Evolutionary conservation across 495 filamentous ascomycete species (phyloP), one percentile per base, ranked within the genome.

Genomic region (Talaromyces stipitatus): DNA sequence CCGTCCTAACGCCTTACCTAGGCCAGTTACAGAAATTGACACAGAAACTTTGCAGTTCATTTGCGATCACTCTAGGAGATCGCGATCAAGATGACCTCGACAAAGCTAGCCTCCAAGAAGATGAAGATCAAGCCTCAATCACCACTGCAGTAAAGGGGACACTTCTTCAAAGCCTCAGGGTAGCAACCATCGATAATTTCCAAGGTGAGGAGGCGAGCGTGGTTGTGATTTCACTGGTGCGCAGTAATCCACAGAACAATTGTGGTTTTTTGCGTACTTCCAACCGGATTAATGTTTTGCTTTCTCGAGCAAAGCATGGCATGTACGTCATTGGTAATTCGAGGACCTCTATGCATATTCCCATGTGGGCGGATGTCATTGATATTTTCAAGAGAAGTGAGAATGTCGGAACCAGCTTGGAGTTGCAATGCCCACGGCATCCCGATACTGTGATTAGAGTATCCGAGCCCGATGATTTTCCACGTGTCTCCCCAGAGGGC

Each of bases 141-240:
- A 57, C 30, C 16, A 58, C 20, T 24, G 41, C 16, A 27, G 47
- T 70, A 47, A 83, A 82, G 61, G 78, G 72, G 20, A 80, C 71
- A 0, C 70, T 91, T 1, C 60, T 85, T 0, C 74, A 86, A n/a
- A 72, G 74, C 11, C 68, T 95, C 2, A 74, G 85, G 24, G 65
- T 90, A 5, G 87, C 90, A n/a, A 94, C 86, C 0, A 83, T 95
- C n/a, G 90, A 94, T 65, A 92, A 90, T 62, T 92, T 92, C 56
- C 88, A 91, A 62, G 87, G 87, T 6, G 89, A 94, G 64, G 88
- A 94, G 62, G 88, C 88, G 12, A 88, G 89, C 53, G 77, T 92
- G 3, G 78, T 94, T 9, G 74, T 94, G n/a, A 77, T 95, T n/a
- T 92, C 89, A 0, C 69, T 94, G 0, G 90, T 94, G 11, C 78